Evolutionary conservation across 805 yeast species (phyloP).

Genomic region (Zygosaccharomyces kombuchaensis): DNA sequence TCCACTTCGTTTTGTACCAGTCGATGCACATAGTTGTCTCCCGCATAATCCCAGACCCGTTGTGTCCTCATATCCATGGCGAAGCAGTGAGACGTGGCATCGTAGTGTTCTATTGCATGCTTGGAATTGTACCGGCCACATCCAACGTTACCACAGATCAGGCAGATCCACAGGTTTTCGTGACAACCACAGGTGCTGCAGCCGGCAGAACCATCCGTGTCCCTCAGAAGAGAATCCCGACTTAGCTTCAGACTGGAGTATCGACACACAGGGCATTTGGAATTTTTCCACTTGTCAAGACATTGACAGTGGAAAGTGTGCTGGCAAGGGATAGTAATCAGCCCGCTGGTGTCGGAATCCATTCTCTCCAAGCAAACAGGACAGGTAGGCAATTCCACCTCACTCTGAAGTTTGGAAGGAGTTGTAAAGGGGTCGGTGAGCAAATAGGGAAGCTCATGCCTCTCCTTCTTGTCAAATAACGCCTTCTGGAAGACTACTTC

Average conservation of each 20-base stretch:
- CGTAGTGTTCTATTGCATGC: slow-evolving; percentile 81
- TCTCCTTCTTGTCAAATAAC: slow-evolving; percentile 18
- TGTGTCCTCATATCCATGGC: slow-evolving; percentile 84
- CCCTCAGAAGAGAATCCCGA: slow-evolving; percentile 26
- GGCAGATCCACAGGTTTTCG: slow-evolving; percentile 79
- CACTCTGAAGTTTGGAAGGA: slow-evolving; percentile 15
- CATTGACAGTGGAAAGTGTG: slow-evolving; percentile 92
- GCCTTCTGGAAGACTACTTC: slow-evolving; percentile 44
- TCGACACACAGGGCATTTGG: slow-evolving; percentile 86
- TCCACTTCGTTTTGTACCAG: slow-evolving; percentile 79
- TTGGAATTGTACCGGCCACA: slow-evolving; percentile 84
- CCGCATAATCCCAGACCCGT: slow-evolving; percentile 92
- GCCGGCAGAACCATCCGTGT: slow-evolving; percentile 26
- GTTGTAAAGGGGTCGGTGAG: slow-evolving; percentile 69
- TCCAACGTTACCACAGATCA: slow-evolving; percentile 88
- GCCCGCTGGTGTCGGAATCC: slow-evolving; percentile 76
- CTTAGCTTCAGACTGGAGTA: slow-evolving; percentile 49
- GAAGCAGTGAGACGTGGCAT: slow-evolving; percentile 76
- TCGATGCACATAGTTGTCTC: slow-evolving; percentile 85
- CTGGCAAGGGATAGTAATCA: slow-evolving; percentile 84
- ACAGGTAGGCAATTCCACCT: slow-evolving; percentile 77
- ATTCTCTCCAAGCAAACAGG: slow-evolving; percentile 89
- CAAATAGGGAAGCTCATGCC: slow-evolving; percentile 56
- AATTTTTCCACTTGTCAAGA: slow-evolving; percentile 83
- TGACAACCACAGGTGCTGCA: slow-evolving; percentile 57